Base-by-base conservation (phyloP, 2,329 filamentous ascomycete species). In the Xylariomycetidae sp. region DNA sequence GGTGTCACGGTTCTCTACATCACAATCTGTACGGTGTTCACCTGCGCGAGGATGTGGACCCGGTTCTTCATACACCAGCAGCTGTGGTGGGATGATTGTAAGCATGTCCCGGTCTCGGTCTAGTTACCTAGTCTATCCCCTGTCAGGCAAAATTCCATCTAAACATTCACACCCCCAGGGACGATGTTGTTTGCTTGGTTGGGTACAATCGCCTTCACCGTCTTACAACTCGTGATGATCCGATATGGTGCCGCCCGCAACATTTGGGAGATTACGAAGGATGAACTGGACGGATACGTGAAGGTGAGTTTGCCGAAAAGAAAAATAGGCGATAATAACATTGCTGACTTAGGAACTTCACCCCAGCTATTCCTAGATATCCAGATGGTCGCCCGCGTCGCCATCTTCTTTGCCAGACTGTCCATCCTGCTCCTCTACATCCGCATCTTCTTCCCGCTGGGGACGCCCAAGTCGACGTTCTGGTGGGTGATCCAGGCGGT, bases 11-110 rank as follows among this genome's bases (percentile, higher is more conserved):
- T 36, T 14, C 35, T 48, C 11, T 44, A 36, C 27, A 35, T 41
- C 62, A 67, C 38, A 64, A 28, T 48, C 9, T 42, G 33, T 14
- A 46, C 44, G 8, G 20, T 38, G 10, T 43, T 44, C 28, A 51
- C 48, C 1, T 23, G 37, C 16, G 35, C 40, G 3, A 34, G 49
- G 5, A 32, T 51, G 10, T 47, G 40, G 18, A 45, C 43, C 5
- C 39, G 48, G 17, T 42, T 38, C 23, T 36, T 41, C 11, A 37
- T 51, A 4, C 42, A 51, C 27, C 39, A 49, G 12, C 45, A 47
- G 17, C 31, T 50, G 11, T 51, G 48, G 48, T 51, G 46, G 48
- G 48, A 51, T 31, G 48, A 51, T 19, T 51, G 48, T 51, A 33
- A 42, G 48, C 36, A 25, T 9, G 25, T 10, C 5, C 4, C 19